A percentile compares a stretch with the other conserved stretches of the same genome.
Evolutionary conservation across 495 filamentous ascomycete genomes (phyloP).

Genomic region (Pseudomonodictys pantanalensis): DNA sequence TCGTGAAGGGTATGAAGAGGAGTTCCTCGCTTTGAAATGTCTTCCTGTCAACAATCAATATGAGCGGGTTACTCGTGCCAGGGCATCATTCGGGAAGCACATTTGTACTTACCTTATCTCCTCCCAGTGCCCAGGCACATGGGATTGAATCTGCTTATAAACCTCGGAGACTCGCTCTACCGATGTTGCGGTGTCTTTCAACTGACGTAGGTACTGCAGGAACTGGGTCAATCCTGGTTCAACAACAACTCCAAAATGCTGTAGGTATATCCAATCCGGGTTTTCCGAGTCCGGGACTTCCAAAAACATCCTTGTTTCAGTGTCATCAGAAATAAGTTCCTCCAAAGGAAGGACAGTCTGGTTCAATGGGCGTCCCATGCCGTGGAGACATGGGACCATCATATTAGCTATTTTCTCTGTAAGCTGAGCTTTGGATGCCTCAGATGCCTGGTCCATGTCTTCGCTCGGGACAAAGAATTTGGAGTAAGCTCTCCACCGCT

Average conservation of each 20-base stretch:
- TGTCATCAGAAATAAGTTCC: not conserved
- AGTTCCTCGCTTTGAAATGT: not conserved
- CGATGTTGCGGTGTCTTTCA: not conserved
- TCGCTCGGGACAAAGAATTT: not conserved
- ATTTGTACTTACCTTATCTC: not conserved
- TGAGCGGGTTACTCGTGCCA: too few species aligned
- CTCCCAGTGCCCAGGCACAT: not conserved
- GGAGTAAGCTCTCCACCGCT: not conserved
- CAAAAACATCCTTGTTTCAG: not conserved
- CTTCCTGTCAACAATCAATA: too few species aligned
- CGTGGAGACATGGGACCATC: not conserved
- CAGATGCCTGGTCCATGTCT: not conserved
- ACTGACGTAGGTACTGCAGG: not conserved
- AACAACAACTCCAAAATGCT: not conserved
- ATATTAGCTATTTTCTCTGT: not conserved
- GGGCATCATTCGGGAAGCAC: not conserved
- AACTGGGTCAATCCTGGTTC: not conserved
- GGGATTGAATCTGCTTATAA: not conserved
- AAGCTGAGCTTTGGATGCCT: not conserved
- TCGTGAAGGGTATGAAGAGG: not conserved
- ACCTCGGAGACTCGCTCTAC: not conserved
- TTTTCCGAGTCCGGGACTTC: not conserved
- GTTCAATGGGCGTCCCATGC: not conserved
- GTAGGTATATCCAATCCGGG: not conserved
- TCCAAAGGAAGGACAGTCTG: not conserved